Evolutionary conservation across 2,329 filamentous ascomycete species (phyloP).

Genomic region (Aureobasidium zeae): DNA sequence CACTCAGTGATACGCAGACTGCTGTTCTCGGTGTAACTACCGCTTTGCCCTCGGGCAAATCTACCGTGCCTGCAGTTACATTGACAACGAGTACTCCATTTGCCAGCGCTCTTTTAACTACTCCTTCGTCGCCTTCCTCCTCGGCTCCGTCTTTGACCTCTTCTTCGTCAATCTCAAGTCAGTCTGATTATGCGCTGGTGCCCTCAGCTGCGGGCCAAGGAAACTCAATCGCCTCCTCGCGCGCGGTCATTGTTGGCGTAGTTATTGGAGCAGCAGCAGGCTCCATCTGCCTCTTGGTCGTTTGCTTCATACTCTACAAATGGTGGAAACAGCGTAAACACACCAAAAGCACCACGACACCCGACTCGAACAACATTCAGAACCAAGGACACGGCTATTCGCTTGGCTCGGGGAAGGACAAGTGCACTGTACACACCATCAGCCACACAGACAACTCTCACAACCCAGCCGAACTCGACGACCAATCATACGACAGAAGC

Average conservation of each 20-base stretch:
- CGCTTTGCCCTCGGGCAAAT: not conserved
- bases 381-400: not conserved
- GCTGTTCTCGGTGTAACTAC: not conserved
- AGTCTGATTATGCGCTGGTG: not conserved
- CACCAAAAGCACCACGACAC: too few species aligned
- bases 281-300: not conserved
- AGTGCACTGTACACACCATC: not conserved
- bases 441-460: not conserved
- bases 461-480: slow-evolving; percentile 1
- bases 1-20: not conserved
- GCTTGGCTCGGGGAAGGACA: not conserved
- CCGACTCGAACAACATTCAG: too few species aligned
- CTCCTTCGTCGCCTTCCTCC: not conserved
- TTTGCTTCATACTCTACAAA: not conserved
- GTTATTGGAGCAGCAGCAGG: slow-evolving; percentile 4
- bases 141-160: too few species aligned
- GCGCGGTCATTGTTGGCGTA: slow-evolving; percentile 2
- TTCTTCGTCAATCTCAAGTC: not conserved
- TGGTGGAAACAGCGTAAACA: slow-evolving; percentile 1
- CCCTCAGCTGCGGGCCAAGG: not conserved
- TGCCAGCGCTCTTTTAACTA: too few species aligned
- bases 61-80: not conserved
- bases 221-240: not conserved
- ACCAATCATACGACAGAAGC: not conserved
- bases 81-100: too few species aligned